These are phyloP conservation scores for Fusarium kyushuense DNA, from an alignment of 2,329 filamentous ascomycete genomes.

Conservation along the genomic window DNA sequence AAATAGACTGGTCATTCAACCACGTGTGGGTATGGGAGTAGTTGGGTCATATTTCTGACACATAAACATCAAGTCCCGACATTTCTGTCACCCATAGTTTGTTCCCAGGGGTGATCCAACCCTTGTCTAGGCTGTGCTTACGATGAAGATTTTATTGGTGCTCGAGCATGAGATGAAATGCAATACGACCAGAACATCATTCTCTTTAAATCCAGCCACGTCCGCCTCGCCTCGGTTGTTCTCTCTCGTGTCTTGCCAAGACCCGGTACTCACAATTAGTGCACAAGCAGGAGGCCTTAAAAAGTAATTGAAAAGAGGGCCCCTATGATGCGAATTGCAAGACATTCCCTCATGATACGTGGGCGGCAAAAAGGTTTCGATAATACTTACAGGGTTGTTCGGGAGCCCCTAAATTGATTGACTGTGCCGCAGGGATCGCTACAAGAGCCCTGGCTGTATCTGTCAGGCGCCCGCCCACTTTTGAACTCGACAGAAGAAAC, in stretches of 20 bases:
- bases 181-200: constrained; percentile 9
- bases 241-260: neutral
- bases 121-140: constrained; percentile 7
- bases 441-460: constrained; percentile 18
- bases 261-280: neutral
- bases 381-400: neutral
- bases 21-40: accelerated
- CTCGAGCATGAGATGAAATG: neutral
- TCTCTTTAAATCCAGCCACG: constrained; percentile 3
- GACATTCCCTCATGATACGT: constrained; percentile 16
- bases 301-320: constrained; percentile 7
- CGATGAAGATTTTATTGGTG: constrained; percentile 29
- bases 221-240: neutral
- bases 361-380: neutral
- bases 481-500: constrained; percentile 7
- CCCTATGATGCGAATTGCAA: neutral
- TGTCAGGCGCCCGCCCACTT: constrained; percentile 17
- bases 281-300: constrained; percentile 14
- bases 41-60: neutral
- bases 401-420: constrained; percentile 7
- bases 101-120: constrained; percentile 6
- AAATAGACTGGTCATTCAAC: neutral
- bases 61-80: neutral
- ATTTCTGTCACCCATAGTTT: neutral
- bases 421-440: constrained; percentile 25